Evolutionary conservation across 306 rosid species (phyloP).

Genomic region (Trifolium fragiferum): DNA sequence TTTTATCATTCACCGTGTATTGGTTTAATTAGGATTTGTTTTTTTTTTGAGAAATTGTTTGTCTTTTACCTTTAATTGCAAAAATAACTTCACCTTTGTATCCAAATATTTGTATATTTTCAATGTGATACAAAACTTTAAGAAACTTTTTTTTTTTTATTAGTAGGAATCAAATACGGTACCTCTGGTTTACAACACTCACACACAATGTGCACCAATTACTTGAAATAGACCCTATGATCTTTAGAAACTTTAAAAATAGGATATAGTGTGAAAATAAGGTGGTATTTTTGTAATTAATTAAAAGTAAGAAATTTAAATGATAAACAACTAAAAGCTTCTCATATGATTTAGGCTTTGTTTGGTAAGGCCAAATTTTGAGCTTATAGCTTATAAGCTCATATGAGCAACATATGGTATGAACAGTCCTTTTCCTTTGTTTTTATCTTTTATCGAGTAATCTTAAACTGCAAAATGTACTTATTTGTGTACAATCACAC

Average conservation of each 20-base stretch:
- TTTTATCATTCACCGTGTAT: background rate
- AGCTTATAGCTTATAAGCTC: too few relatives aligned
- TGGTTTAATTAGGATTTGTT: background rate
- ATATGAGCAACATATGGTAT: background rate
- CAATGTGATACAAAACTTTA: background rate
- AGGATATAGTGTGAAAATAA: background rate
- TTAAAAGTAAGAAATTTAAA: background rate
- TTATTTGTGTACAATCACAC: slow-evolving; percentile 1
- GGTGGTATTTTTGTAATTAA: background rate
- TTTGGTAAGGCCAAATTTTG: too few relatives aligned
- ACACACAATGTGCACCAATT: too few relatives aligned
- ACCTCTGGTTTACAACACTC: too few relatives aligned
- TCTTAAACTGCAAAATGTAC: background rate
- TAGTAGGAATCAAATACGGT: too few relatives aligned
- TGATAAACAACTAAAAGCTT: background rate
- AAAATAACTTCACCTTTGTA: background rate
- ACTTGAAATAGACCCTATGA: too few relatives aligned
- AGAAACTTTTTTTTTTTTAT: too few relatives aligned
- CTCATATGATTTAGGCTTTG: background rate
- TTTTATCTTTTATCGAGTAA: background rate
- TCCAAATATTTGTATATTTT: background rate
- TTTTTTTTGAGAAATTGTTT: background rate
- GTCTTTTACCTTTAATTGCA: background rate
- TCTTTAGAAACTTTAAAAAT: background rate
- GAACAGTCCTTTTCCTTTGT: background rate